A percentile compares a stretch with the other conserved stretches of the same genome.
phyloP scores from a whole-genome alignment of 176 grass and related monocot genomes.

The Oryza meyeriana region DNA sequence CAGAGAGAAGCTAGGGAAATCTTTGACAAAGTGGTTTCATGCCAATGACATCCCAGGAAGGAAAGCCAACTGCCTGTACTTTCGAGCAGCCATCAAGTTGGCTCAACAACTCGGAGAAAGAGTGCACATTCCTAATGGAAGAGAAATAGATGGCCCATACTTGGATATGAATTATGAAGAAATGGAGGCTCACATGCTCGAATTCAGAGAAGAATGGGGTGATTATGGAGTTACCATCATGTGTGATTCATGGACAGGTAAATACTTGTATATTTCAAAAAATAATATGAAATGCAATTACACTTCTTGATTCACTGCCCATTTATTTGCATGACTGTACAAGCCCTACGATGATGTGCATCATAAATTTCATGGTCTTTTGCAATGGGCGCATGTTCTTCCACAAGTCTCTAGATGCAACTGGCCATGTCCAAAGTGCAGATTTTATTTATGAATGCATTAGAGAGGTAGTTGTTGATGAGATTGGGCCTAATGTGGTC shows the following conservation, averaged over 20 bases:
- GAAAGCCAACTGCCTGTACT: neutral
- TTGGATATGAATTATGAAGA: conserved; percentile 1
- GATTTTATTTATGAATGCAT: neutral
- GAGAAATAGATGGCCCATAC: neutral
- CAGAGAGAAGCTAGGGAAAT: too few relatives aligned
- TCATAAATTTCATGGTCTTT: neutral
- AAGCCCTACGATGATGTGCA: neutral
- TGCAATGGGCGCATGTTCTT: conserved; percentile 2
- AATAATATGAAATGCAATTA: too few relatives aligned
- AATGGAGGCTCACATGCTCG: neutral
- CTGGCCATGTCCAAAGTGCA: neutral
- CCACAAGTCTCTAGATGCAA: conserved; percentile 10
- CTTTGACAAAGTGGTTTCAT: neutral
- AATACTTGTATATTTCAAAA: neutral
- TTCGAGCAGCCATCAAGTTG: neutral
- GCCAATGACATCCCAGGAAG: neutral
- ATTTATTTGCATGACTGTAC: neutral
- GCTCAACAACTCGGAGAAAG: neutral
- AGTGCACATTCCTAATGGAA: neutral
- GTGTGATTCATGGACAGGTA: conserved; percentile 4
- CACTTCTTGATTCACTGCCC: too few relatives aligned
- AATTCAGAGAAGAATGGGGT: neutral
- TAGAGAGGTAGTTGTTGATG: neutral
- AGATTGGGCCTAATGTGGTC: neutral
- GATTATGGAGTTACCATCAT: neutral